A percentile compares a stretch with the other conserved stretches of the same genome.
These are phyloP conservation scores for Persicaria maculosa DNA, from an alignment of 148 eudicot species.

Conservation along the genomic window DNA sequence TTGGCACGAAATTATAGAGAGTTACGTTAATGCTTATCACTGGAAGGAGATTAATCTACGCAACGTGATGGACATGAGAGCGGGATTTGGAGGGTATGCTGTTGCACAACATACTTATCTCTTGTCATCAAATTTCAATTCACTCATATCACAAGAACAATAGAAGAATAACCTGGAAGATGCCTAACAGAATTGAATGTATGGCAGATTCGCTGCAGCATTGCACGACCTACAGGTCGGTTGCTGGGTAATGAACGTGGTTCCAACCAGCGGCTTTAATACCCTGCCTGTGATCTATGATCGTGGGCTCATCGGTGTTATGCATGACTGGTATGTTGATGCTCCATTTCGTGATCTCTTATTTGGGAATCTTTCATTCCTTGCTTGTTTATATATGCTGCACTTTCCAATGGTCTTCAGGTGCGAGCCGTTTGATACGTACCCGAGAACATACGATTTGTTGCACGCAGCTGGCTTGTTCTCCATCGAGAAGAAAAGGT, in stretches of 20 bases:
- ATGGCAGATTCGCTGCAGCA: constrained; percentile 68
- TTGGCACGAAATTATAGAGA: constrained; percentile 44
- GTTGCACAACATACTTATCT: neutral
- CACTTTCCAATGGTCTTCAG: constrained; percentile 19
- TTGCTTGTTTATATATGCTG: neutral
- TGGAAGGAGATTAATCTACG: constrained; percentile 37
- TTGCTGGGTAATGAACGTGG: constrained; percentile 82
- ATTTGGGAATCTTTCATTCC: neutral
- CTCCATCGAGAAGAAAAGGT: constrained; percentile 58
- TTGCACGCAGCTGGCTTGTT: constrained; percentile 59
- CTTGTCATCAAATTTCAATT: neutral
- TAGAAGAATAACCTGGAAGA: too few species aligned
- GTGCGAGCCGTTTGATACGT: constrained; percentile 79
- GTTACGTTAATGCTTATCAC: constrained; percentile 40
- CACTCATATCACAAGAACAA: neutral
- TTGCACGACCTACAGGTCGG: constrained; percentile 36
- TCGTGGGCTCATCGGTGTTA: constrained; percentile 72
- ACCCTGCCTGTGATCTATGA: constrained; percentile 75
- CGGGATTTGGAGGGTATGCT: constrained; percentile 70
- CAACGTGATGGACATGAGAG: constrained; percentile 80
- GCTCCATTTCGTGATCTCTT: neutral
- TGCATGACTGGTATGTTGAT: constrained; percentile 72
- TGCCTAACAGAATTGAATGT: neutral
- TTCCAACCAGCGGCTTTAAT: constrained; percentile 60
- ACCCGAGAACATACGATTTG: constrained; percentile 69